Base-by-base conservation (phyloP, 2,329 filamentous ascomycete genomes). In the Arthrobotrys conoides region DNA sequence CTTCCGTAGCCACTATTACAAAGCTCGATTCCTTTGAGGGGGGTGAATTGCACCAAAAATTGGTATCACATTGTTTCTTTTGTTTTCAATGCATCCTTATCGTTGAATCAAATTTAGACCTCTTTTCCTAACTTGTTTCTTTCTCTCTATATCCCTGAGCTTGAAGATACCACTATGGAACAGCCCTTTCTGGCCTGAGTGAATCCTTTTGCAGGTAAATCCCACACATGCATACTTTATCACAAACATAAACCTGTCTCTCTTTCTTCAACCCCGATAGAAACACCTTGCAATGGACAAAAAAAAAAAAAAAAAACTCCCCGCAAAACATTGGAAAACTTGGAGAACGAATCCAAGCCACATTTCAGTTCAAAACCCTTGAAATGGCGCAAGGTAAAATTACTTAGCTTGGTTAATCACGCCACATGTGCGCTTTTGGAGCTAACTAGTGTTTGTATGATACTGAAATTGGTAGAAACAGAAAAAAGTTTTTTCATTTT, bases 381-480 rank as follows among this genome's bases (percentile, higher is more conserved):
- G n/a, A 61, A 61, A 20, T n/a, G 57, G 57, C 33, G 20, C 36
- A 44, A 12, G 22, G 33, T 18, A 27, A n/a, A 44, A 30, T 30
- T 30, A 30, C 53, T 24, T 59, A 24, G 18, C 38, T 41, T 3
- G 18, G 30, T 41, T 59, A 41, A 24, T 59, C 20, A 24, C 30
- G 36, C 33, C 33, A 36, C 33, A 36, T 36, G 9, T 22, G 16
- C 36, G 24, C 10, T 16, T 14, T 10, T 38, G 27, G 14, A 38
- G 57, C 57, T 61, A 38, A 36, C 57, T 61, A 61, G 36, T 61
- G 30, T 38, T 27, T 18, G 9, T 61, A 18, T 61, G 57, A 61
- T 61, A 44, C 53, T 16, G 16, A 38, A n/a, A 38, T 27, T 16
- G 30, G 30, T 16, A 46, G 53, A 59, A 38, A 59, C 33, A 33